These are phyloP conservation scores for Cucurbita argyrosperma DNA, from an alignment of 306 rosid genomes.

Conservation along the genomic window DNA sequence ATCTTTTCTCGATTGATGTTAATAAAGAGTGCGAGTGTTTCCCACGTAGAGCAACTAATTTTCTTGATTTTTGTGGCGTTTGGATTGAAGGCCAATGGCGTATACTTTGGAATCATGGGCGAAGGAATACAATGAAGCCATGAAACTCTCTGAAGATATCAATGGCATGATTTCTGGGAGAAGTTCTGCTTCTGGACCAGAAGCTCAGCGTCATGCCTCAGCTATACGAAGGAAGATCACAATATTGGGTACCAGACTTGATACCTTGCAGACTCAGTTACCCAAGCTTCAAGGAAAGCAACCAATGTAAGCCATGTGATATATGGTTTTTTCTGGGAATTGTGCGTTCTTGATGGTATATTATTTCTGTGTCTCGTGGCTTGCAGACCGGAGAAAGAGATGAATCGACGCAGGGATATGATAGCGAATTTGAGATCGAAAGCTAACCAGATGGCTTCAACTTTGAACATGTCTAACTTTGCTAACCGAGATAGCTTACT, in stretches of 20 bases:
- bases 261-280: constrained; percentile 72
- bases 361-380: constrained; percentile 7
- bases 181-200: constrained; percentile 73
- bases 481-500: constrained; percentile 86
- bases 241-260: constrained; percentile 90
- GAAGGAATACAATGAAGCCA: constrained; percentile 86
- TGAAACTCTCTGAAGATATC: constrained; percentile 81
- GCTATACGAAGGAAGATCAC: constrained; percentile 92
- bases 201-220: constrained; percentile 77
- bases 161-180: constrained; percentile 79
- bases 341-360: constrained; percentile 8
- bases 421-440: constrained; percentile 60
- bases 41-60: neutral
- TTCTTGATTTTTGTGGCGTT: neutral
- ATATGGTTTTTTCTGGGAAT: neutral
- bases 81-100: constrained; percentile 54
- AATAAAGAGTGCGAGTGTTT: too few relatives aligned
- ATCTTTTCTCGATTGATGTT: too few relatives aligned
- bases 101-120: constrained; percentile 85
- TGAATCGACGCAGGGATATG: constrained; percentile 92
- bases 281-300: constrained; percentile 77
- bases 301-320: constrained; percentile 45
- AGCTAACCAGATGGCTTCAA: constrained; percentile 79
- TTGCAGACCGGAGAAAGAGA: constrained; percentile 78
- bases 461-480: constrained; percentile 69